Base-by-base conservation (phyloP, 345 rosid species). In the Sonneratia caseolaris region DNA sequence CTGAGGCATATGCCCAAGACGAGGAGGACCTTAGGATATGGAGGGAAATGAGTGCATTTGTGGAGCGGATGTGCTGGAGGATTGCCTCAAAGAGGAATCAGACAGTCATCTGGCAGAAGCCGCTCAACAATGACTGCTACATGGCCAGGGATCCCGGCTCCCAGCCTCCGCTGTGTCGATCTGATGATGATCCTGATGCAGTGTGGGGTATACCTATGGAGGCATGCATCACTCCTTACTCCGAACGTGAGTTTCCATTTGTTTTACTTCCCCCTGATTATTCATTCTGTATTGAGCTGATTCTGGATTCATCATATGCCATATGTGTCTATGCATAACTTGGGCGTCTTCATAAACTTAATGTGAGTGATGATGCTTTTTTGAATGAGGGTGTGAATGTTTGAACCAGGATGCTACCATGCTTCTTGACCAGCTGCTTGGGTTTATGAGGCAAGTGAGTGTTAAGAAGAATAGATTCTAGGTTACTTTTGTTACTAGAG, bases 1-100 rank as follows among this genome's bases (percentile, higher is more conserved):
- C 99, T 68, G 99, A 95, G 83, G 97, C 97, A 21, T 95, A 95
- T 71, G 99, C 99, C 1, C 98, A 95, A 78, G 98, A 95, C 45
- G 97, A 95, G 75, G 97, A 92, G 76, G 87, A 89, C 87, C 89
- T 88, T 56, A 91, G 87, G 77, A 95, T 95, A 43, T 92, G 99
- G 99, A 92, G 72, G 70, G 89, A 89, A 76, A 92, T 95, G 98
- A 95, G 98, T 77, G 84, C 90, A 74, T 90, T 95, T 73, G 99
- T 88, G 24, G 90, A 77, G 37, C 80, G 97, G 40, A 95, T 95
- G 99, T 95, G 99, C 72, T 95, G 99, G 99, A 92, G 82, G 75
- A 81, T 95, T 71, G 99, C 98, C 72, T 79, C 85, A 14, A 95
- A 90, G 84, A 86, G 81, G 85, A 89, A 95, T 81, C 99, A 95